Conservation (phyloP, 2,329 filamentous ascomycete species). For the Xylaria polymorpha region DNA sequence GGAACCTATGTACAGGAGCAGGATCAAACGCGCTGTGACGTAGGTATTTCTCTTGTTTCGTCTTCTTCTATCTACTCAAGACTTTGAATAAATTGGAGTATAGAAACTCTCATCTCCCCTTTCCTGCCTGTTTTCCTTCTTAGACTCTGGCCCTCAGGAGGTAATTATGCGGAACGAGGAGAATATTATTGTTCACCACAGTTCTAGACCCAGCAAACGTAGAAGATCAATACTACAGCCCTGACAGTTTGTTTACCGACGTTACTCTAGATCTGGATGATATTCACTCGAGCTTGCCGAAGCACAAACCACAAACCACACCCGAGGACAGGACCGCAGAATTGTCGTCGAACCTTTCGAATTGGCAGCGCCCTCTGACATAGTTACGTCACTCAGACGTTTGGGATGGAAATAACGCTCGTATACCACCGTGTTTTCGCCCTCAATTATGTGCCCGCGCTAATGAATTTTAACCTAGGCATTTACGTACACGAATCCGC, state of each 20-base stretch:
- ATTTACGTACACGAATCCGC: not conserved
- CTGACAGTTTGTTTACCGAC: not conserved
- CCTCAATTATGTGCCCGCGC: not conserved
- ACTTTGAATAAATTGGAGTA: not conserved
- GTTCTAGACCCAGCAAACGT: not conserved
- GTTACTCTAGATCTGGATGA: too few species aligned
- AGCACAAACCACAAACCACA: not conserved
- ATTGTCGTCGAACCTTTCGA: not conserved
- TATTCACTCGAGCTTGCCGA: not conserved
- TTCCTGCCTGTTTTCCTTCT: not conserved
- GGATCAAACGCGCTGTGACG: not conserved
- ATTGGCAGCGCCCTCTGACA: not conserved
- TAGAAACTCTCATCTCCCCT: not conserved
- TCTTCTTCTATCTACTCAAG: not conserved
- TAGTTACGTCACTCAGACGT: not conserved
- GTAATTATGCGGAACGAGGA: not conserved
- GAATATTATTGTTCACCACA: not conserved
- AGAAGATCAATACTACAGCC: not conserved
- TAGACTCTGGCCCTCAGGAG: not conserved
- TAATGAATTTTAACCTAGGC: not conserved
- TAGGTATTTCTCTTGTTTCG: not conserved
- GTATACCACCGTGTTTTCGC: too few species aligned
- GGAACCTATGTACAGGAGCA: not conserved
- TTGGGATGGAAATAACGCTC: too few species aligned
- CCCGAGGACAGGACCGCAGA: not conserved